Conservation (phyloP, 2,329 filamentous ascomycete species). For the Decorospora gaudefroyi region DNA sequence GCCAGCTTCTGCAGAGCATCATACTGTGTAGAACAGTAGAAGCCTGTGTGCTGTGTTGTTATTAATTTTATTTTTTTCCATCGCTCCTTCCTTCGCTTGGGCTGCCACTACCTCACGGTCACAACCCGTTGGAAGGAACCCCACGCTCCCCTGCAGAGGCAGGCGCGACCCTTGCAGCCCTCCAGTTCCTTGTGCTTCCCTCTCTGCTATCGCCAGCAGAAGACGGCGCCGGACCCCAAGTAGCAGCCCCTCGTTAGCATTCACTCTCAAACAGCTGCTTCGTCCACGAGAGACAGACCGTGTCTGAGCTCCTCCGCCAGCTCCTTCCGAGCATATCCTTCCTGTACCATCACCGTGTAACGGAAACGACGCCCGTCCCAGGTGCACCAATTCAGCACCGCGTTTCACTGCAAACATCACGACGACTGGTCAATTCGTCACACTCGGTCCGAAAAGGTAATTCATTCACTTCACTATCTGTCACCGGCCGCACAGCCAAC, state of each 20-base stretch:
- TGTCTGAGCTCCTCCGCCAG: slow-evolving; percentile 27
- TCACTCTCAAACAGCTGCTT: slow-evolving; percentile 11
- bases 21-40: too few relatives aligned
- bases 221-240: slow-evolving; percentile 20
- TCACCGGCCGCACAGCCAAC: slow-evolving; percentile 16
- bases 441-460: slow-evolving; percentile 27
- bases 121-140: slow-evolving; percentile 36
- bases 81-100: slow-evolving; percentile 34
- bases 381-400: slow-evolving; percentile 20
- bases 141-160: slow-evolving; percentile 29
- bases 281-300: slow-evolving; percentile 34
- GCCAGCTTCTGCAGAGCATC: too few relatives aligned
- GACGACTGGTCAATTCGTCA: slow-evolving; percentile 25
- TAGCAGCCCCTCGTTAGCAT: slow-evolving; percentile 21
- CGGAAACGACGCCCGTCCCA: slow-evolving; percentile 39
- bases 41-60: too few relatives aligned
- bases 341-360: slow-evolving; percentile 23
- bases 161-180: slow-evolving; percentile 42
- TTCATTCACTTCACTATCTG: slow-evolving; percentile 11
- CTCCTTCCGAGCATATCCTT: slow-evolving; percentile 14
- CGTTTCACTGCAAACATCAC: slow-evolving; percentile 34
- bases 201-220: slow-evolving; percentile 20
- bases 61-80: slow-evolving; percentile 15
- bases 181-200: slow-evolving; percentile 19
- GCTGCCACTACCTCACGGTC: slow-evolving; percentile 26